Percentiles rank a stretch among this genome's conserved stretches.
These are phyloP conservation scores for Globisporangium acanthophoron DNA, from an alignment of 352 stramenopile species.

Conservation along the genomic window DNA sequence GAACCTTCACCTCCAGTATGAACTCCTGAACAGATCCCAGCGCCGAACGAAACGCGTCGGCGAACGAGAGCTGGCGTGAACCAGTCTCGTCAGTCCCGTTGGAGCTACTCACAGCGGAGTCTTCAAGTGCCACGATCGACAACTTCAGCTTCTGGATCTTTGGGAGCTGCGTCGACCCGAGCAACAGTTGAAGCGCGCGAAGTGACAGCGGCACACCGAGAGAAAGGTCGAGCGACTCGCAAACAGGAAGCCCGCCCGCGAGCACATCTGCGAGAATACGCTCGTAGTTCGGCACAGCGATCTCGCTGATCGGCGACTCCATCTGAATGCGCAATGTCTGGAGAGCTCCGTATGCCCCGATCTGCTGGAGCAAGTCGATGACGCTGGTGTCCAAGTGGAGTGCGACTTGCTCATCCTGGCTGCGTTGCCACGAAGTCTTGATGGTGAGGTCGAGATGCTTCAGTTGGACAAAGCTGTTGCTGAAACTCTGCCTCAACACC, in stretches of 20 bases:
- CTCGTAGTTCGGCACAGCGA: constrained; percentile 8
- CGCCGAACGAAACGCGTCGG: constrained; percentile 1
- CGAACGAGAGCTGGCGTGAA: constrained; percentile 4
- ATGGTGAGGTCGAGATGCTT: constrained; percentile 40
- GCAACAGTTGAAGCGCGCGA: constrained; percentile 9
- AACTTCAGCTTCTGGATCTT: constrained; percentile 20
- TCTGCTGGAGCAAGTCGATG: constrained; percentile 16
- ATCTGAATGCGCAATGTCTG: constrained; percentile 18
- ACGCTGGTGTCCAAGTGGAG: constrained; percentile 14
- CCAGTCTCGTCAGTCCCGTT: neutral
- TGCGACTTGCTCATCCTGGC: constrained; percentile 1
- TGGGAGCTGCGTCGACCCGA: constrained; percentile 15
- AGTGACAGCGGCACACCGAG: constrained; percentile 21
- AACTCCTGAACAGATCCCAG: constrained; percentile 12
- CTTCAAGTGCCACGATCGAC: constrained; percentile 13
- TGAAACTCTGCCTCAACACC: constrained; percentile 37
- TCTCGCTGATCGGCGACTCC: constrained; percentile 6
- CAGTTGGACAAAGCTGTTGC: constrained; percentile 42
- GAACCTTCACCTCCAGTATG: constrained; percentile 13
- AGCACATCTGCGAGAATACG: constrained; percentile 29
- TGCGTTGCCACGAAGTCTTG: neutral
- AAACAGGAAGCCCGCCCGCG: constrained; percentile 35
- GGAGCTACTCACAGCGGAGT: neutral
- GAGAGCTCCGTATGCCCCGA: constrained; percentile 21
- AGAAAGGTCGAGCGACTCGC: constrained; percentile 33